phyloP scores from a whole-genome alignment of 2,329 filamentous ascomycete genomes.

The Fusarium sp. region DNA sequence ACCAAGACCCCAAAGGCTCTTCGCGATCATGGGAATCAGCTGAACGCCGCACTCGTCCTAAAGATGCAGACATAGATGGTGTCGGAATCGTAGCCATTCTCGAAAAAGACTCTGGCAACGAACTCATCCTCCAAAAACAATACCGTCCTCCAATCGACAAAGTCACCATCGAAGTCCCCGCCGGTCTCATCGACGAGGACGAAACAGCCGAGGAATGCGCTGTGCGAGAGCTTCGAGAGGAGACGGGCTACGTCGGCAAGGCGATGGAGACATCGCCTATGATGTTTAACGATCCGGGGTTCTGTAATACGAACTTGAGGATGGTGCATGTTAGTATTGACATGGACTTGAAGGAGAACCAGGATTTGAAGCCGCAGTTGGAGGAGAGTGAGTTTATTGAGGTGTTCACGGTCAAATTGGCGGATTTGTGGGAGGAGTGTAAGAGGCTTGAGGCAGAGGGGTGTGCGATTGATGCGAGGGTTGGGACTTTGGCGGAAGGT shows the following conservation, averaged over 20 bases:
- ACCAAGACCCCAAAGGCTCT: conserved; percentile 73
- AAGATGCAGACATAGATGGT: conserved; percentile 74
- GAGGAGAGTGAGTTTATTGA: conserved; percentile 90
- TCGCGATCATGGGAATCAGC: conserved; percentile 79
- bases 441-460: conserved; percentile 77
- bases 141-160: conserved; percentile 74
- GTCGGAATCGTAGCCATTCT: conserved; percentile 82
- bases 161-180: conserved; percentile 75
- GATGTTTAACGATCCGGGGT: conserved; percentile 77
- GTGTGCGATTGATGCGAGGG: conserved; percentile 83
- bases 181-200: conserved; percentile 73
- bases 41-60: conserved; percentile 77
- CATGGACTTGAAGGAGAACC: conserved; percentile 77
- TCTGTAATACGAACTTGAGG: conserved; percentile 76
- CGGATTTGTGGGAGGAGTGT: conserved; percentile 75
- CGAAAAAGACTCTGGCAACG: conserved; percentile 65
- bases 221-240: conserved; percentile 75
- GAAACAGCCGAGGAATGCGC: conserved; percentile 74
- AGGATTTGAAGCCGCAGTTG: conserved; percentile 76
- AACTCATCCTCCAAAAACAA: conserved; percentile 77
- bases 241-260: conserved; percentile 75
- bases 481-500: conserved; percentile 84
- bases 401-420: conserved; percentile 78
- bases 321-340: conserved; percentile 83
- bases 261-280: conserved; percentile 72